These are phyloP conservation scores for Yamadazyma epiphylla DNA, from an alignment of 1,139 yeast genomes.

Conservation along the genomic window DNA sequence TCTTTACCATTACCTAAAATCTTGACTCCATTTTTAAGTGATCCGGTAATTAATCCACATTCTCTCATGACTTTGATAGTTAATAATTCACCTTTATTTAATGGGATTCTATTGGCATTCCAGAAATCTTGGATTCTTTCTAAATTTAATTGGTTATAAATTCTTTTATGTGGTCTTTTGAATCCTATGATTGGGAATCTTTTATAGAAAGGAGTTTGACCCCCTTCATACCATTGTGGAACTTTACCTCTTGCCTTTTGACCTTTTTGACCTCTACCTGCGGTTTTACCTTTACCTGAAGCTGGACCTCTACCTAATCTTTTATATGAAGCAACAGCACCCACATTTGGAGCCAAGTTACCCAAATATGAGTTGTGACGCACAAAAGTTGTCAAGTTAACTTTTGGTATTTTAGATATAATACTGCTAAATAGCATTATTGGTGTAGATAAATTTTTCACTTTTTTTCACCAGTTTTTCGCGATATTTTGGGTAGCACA, in stretches of 20 bases:
- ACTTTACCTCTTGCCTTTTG: slow-evolving; percentile 93
- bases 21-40: slow-evolving; percentile 77
- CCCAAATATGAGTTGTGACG: slow-evolving; percentile 30
- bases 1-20: slow-evolving; percentile 68
- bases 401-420: neutral
- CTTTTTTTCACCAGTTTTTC: slow-evolving; percentile 1
- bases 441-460: slow-evolving; percentile 1
- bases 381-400: slow-evolving; percentile 6
- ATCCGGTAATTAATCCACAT: slow-evolving; percentile 68
- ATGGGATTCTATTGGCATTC: slow-evolving; percentile 63
- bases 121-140: slow-evolving; percentile 59
- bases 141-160: slow-evolving; percentile 52
- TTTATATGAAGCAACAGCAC: slow-evolving; percentile 45
- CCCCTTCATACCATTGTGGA: slow-evolving; percentile 97
- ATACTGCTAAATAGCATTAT: slow-evolving; percentile 2
- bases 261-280: slow-evolving; percentile 98
- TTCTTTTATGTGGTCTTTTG: slow-evolving; percentile 52
- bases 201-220: slow-evolving; percentile 91
- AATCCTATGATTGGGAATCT: slow-evolving; percentile 91
- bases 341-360: slow-evolving; percentile 36
- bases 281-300: slow-evolving; percentile 86
- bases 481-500: too few species aligned
- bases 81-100: slow-evolving; percentile 61
- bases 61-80: slow-evolving; percentile 64
- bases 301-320: slow-evolving; percentile 98